These are phyloP conservation scores for Pisolithus marmoratus DNA, from an alignment of 768 basidiomycete genomes.

Conservation along the genomic window DNA sequence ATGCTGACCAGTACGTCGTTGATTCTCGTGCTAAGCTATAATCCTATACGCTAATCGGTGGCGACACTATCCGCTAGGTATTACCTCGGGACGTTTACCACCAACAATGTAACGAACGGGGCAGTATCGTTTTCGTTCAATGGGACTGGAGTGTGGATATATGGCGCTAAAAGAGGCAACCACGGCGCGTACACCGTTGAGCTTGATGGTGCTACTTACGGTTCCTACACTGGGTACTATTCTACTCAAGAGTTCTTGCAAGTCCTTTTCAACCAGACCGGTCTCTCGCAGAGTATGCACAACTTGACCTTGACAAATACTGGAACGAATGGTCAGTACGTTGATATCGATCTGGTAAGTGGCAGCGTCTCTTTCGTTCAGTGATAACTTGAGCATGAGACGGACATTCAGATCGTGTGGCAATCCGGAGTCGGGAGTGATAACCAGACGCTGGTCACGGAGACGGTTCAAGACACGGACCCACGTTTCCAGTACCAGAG, in stretches of 20 bases:
- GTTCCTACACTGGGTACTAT: conserved; percentile 24
- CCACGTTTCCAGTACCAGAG: conserved; percentile 33
- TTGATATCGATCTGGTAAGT: conserved; percentile 46
- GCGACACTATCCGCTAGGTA: conserved; percentile 22
- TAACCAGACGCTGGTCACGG: conserved; percentile 11
- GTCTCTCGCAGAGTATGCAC: conserved; percentile 32
- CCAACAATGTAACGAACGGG: conserved; percentile 29
- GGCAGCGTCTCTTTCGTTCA: not conserved
- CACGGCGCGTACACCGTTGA: conserved; percentile 41
- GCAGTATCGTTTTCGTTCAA: conserved; percentile 39
- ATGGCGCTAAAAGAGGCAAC: conserved; percentile 43
- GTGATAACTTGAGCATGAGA: not conserved
- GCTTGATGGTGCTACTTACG: conserved; percentile 32
- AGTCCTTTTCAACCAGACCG: conserved; percentile 32
- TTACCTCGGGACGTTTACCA: conserved; percentile 35
- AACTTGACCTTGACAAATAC: conserved; percentile 28
- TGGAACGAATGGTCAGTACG: conserved; percentile 25
- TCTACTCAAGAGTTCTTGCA: conserved; percentile 32
- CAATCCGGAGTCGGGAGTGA: conserved; percentile 18
- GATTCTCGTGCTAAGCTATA: too few relatives aligned
- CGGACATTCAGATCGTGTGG: conserved; percentile 17
- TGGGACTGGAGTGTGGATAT: conserved; percentile 44
- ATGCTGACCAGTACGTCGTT: conserved; percentile 15
- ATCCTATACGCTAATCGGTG: not conserved
- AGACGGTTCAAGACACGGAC: conserved; percentile 30